These are phyloP conservation scores for Wickerhamiella siamensis DNA, from an alignment of 805 yeast species.

Conservation along the genomic window DNA sequence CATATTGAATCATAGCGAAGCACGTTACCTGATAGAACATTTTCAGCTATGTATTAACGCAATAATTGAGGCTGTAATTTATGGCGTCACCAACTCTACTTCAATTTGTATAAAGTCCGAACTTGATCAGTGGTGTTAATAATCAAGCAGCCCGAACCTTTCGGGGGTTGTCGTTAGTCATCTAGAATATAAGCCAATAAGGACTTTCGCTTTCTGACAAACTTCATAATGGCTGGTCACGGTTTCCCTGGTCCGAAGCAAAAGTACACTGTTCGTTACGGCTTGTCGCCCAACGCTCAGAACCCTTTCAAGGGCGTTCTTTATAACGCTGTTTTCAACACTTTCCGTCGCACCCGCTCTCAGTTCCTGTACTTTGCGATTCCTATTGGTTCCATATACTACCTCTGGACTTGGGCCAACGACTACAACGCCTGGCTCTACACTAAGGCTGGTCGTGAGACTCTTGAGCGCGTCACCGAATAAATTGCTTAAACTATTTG, in stretches of 20 bases:
- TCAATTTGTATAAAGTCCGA: too few relatives aligned
- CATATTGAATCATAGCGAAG: neutral
- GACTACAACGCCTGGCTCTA: conserved; percentile 83
- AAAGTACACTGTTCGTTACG: conserved; percentile 46
- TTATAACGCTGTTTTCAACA: conserved; percentile 79
- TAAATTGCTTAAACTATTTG: too few relatives aligned
- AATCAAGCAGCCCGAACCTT: too few relatives aligned
- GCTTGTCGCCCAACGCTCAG: conserved; percentile 89
- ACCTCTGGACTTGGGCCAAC: conserved; percentile 74
- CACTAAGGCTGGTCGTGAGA: conserved; percentile 96
- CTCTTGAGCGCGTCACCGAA: too few relatives aligned
- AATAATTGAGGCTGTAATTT: too few relatives aligned
- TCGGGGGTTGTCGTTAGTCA: too few relatives aligned
- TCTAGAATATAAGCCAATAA: neutral
- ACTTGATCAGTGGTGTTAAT: too few relatives aligned
- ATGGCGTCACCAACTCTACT: too few relatives aligned
- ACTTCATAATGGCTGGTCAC: conserved; percentile 12
- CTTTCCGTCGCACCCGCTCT: conserved; percentile 81
- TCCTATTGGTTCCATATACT: conserved; percentile 73
- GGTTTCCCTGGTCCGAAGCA: conserved; percentile 19
- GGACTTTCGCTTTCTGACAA: conserved; percentile 1
- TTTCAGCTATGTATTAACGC: too few relatives aligned
- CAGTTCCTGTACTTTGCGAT: conserved; percentile 65
- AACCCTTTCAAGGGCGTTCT: conserved; percentile 78
- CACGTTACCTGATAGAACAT: too few relatives aligned